Conservation (phyloP, 257 asterid genomes). For the Thymus mandschuricus region DNA sequence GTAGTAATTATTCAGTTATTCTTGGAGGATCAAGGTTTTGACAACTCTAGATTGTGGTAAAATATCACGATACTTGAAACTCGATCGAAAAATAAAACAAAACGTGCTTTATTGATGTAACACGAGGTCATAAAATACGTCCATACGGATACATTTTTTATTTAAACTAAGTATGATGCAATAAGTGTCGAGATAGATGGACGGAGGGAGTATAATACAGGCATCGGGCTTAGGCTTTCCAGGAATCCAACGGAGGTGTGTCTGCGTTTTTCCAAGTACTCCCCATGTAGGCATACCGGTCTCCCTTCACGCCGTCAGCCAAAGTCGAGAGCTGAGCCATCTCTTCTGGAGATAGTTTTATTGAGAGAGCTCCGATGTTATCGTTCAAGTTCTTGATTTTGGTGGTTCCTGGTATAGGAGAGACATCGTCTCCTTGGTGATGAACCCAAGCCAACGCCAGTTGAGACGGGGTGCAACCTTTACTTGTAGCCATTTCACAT, state of each 20-base stretch:
- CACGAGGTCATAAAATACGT: too few species aligned
- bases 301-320: constrained; percentile 28
- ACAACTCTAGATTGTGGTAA: too few species aligned
- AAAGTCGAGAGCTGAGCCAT: constrained; percentile 31
- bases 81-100: too few species aligned
- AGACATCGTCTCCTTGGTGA: constrained; percentile 46
- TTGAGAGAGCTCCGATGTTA: constrained; percentile 34
- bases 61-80: too few species aligned
- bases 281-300: constrained; percentile 17
- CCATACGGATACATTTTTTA: too few species aligned
- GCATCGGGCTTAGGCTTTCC: neutral
- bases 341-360: constrained; percentile 35
- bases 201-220: too few species aligned
- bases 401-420: constrained; percentile 51
- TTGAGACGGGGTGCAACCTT: constrained; percentile 49
- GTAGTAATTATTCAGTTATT: too few species aligned
- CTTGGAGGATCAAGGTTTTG: too few species aligned
- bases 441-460: constrained; percentile 54
- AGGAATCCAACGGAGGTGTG: constrained; percentile 31
- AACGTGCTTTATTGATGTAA: too few species aligned
- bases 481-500: constrained; percentile 33
- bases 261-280: constrained; percentile 11
- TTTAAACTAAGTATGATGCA: too few species aligned
- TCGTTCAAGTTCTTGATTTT: constrained; percentile 41
- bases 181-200: too few species aligned